These are phyloP conservation scores for Podospora pseudocomata DNA, from an alignment of 495 filamentous ascomycete genomes.

Conservation along the genomic window DNA sequence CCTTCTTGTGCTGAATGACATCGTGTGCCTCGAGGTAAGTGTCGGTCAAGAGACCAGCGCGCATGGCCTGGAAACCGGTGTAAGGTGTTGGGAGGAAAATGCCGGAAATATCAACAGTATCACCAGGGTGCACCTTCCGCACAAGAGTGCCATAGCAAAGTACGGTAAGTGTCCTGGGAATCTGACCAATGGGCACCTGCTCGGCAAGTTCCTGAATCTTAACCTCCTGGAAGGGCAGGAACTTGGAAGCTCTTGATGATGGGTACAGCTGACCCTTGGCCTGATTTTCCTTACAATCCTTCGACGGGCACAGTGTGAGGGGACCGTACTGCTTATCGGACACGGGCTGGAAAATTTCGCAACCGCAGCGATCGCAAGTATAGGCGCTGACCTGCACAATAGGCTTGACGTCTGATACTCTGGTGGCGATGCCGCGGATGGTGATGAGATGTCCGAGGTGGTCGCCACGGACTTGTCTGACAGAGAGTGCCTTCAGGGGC, in stretches of 20 bases:
- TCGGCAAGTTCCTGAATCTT: constrained; percentile 99
- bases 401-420: constrained; percentile 97
- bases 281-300: constrained; percentile 86
- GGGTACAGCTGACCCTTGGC: constrained; percentile 89
- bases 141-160: constrained; percentile 85
- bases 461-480: constrained; percentile 86
- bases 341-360: constrained; percentile 96
- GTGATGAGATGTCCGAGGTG: constrained; percentile 93
- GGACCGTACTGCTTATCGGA: constrained; percentile 86
- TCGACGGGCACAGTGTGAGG: constrained; percentile 76
- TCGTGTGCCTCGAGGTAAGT: constrained; percentile 95
- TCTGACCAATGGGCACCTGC: constrained; percentile 96
- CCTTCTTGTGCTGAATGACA: constrained; percentile 93
- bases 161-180: constrained; percentile 83
- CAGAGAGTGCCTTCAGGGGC: constrained; percentile 81
- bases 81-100: constrained; percentile 97
- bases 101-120: constrained; percentile 87
- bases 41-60: constrained; percentile 89
- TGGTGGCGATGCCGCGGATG: constrained; percentile 87
- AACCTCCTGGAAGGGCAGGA: constrained; percentile 95
- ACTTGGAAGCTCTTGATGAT: constrained; percentile 92
- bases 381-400: constrained; percentile 96
- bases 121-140: constrained; percentile 84
- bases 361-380: constrained; percentile 92
- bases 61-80: constrained; percentile 95